Base-by-base conservation (phyloP, 2,329 filamentous ascomycete genomes). In the Curvularia sp. region DNA sequence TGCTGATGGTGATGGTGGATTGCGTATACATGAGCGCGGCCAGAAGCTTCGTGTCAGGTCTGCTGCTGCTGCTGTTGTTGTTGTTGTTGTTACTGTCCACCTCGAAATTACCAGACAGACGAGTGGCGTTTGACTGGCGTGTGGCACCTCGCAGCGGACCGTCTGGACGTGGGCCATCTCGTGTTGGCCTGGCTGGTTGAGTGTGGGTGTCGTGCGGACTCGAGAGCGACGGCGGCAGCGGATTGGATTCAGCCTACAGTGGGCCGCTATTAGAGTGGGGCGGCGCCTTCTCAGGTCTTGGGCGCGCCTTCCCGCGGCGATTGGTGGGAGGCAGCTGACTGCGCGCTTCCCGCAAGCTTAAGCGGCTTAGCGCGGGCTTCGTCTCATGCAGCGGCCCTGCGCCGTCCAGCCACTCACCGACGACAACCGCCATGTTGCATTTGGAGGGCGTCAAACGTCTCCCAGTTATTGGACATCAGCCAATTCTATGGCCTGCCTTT, bases 361-460 rank as follows among this genome's bases (percentile, higher is more conserved):
- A 65, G 24, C 26, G 61, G 65, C 59, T 57, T 70, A 67, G 67
- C 64, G 60, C 55, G 8, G 50, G 60, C 60, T 64, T 60, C 61
- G 13, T 53, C 58, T 48, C 48, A 64, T 66, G 64, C 63, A 58
- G 57, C 46, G 66, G 61, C 65, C 64, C 55, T 65, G 65, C 39
- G 15, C 15, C 26, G 41, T 50, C 57, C 65, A 62, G 61, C 71
- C 71, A 74, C 66, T 72, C 68, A 72, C 58, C 61, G 54, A 55
- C 54, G 57, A 41, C 58, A 67, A 60, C 54, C 38, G 50, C 67
- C 69, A 63, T 62, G 66, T 68, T 53, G 55, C 60, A 58, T 68
- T 68, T 65, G 62, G 58, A 65, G 65, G 69, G 71, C 71, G 70
- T 67, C 64, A 74, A 73, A 70, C 68, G 68, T 61, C 62, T 58